A percentile compares a stretch with the other conserved stretches of the same genome.
Conservation (phyloP, 306 rosid species). For the Dalbergia oliveri region DNA sequence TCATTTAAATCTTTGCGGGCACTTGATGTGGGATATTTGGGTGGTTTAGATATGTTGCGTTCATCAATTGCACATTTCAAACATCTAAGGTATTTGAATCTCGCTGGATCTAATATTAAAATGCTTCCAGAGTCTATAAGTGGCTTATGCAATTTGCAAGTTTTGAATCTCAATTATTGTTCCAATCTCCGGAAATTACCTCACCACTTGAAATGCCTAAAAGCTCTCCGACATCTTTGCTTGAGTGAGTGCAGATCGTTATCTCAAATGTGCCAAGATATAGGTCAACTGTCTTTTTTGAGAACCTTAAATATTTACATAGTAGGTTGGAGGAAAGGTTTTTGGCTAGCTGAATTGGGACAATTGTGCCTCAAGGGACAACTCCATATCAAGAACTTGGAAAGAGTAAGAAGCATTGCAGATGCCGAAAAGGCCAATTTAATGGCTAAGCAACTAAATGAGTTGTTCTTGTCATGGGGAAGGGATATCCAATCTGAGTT, state of each 20-base stretch:
- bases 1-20: slow-evolving; percentile 20
- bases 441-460: neutral
- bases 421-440: slow-evolving; percentile 39
- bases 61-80: neutral
- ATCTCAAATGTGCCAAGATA: neutral
- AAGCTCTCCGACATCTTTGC: slow-evolving; percentile 24
- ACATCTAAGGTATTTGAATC: slow-evolving; percentile 35
- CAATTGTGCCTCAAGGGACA: neutral
- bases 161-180: slow-evolving; percentile 15
- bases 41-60: neutral
- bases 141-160: slow-evolving; percentile 8
- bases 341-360: neutral
- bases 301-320: slow-evolving; percentile 12
- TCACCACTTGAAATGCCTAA: neutral
- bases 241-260: neutral
- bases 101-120: neutral
- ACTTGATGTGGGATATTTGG: neutral
- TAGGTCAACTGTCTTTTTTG: slow-evolving; percentile 13
- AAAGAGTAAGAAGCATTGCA: neutral
- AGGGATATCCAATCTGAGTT: neutral
- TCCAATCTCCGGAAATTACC: neutral
- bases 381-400: slow-evolving; percentile 22
- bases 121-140: slow-evolving; percentile 28
- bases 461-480: slow-evolving; percentile 23
- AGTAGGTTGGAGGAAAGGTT: neutral